Conservation (phyloP, 768 basidiomycete species). For the Boletus pseudopeckii region DNA sequence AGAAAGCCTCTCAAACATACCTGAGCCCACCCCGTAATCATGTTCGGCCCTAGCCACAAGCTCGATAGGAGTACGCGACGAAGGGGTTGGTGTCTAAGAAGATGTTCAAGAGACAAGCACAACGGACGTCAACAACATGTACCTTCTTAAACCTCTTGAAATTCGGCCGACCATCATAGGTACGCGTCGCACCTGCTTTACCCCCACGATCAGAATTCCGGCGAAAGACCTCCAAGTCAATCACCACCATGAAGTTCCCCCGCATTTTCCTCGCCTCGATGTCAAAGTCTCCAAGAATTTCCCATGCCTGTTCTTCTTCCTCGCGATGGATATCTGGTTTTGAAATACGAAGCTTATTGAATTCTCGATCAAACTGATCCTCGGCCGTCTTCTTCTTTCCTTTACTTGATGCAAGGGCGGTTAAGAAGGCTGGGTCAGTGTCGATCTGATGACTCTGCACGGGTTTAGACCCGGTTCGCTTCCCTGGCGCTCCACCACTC, state of each 20-base stretch:
- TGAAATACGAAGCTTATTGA: slow-evolving; percentile 70
- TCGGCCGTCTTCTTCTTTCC: slow-evolving; percentile 57
- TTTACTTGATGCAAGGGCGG: slow-evolving; percentile 71
- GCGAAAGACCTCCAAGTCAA: slow-evolving; percentile 56
- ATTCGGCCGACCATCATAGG: slow-evolving; percentile 47
- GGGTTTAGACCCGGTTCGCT: slow-evolving; percentile 6
- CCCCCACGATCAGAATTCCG: slow-evolving; percentile 24
- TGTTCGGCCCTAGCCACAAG: slow-evolving; percentile 49
- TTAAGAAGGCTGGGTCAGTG: slow-evolving; percentile 64
- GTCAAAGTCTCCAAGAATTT: slow-evolving; percentile 60
- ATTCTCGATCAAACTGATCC: slow-evolving; percentile 74
- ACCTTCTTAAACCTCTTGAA: slow-evolving; percentile 82
- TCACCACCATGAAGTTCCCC: slow-evolving; percentile 79
- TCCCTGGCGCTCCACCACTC: slow-evolving; percentile 1
- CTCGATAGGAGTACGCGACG: slow-evolving; percentile 41
- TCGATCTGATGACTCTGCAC: slow-evolving; percentile 34
- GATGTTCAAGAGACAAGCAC: slow-evolving; percentile 5
- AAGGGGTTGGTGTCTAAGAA: slow-evolving; percentile 27
- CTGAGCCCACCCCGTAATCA: slow-evolving; percentile 52
- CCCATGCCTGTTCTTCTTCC: slow-evolving; percentile 54
- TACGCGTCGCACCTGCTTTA: slow-evolving; percentile 35
- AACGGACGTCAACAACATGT: slow-evolving; percentile 10
- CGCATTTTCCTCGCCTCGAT: slow-evolving; percentile 51
- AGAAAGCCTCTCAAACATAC: slow-evolving; percentile 32
- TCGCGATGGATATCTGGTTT: slow-evolving; percentile 53